phyloP scores from a whole-genome alignment of 2,329 filamentous ascomycete genomes.

The Penicillium concentricum region DNA sequence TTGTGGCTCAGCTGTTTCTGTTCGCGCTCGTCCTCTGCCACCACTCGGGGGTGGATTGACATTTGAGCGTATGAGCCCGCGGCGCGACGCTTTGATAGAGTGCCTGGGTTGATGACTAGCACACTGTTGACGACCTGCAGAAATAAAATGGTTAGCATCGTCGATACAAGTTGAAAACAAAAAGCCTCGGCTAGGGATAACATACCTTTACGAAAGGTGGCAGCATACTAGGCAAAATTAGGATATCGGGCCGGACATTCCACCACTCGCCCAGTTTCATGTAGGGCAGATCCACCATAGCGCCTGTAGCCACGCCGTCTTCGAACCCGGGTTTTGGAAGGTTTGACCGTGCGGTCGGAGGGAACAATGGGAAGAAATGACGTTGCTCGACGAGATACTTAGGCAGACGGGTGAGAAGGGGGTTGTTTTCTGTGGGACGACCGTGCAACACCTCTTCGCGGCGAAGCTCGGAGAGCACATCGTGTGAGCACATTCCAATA shows the following conservation, averaged over 20 bases:
- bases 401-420: slow-evolving; percentile 66
- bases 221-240: slow-evolving; percentile 78
- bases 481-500: slow-evolving; percentile 77
- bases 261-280: slow-evolving; percentile 89
- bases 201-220: slow-evolving; percentile 84
- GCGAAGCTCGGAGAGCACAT: slow-evolving; percentile 79
- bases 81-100: slow-evolving; percentile 77
- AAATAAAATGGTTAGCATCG: not conserved
- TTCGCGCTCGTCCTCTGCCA: slow-evolving; percentile 59
- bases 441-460: slow-evolving; percentile 67
- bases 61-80: slow-evolving; percentile 84
- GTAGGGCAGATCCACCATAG: slow-evolving; percentile 79
- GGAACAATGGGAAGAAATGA: slow-evolving; percentile 88
- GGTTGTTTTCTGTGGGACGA: slow-evolving; percentile 55
- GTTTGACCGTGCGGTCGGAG: slow-evolving; percentile 67
- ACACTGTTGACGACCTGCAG: slow-evolving; percentile 83
- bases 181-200: not conserved
- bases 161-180: too few relatives aligned
- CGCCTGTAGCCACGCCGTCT: slow-evolving; percentile 64
- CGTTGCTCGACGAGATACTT: slow-evolving; percentile 82
- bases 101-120: slow-evolving; percentile 85
- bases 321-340: slow-evolving; percentile 64
- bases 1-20: slow-evolving; percentile 66
- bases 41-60: slow-evolving; percentile 64
- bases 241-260: slow-evolving; percentile 77